Base-by-base conservation (phyloP, 179 eudicot species). In the Amaranthus tricolor region DNA sequence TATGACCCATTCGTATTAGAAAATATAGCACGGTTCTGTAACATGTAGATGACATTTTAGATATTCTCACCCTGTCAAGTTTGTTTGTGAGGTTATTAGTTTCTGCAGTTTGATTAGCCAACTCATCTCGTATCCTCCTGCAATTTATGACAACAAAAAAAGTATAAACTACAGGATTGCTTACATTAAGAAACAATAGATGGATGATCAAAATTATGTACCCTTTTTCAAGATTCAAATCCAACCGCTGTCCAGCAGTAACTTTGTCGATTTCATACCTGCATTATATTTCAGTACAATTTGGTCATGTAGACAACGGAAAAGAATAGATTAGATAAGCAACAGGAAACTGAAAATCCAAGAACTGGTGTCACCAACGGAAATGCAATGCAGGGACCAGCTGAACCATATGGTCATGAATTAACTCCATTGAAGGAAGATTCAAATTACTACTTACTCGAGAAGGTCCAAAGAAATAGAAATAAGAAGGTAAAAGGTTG, bases 201-300 rank as follows among this genome's bases (percentile, higher is more conserved):
- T 67, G 63, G 62, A 44, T 20, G 15, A 21, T 56, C 17, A 43
- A 61, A 14, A 60, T 52, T 49, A 24, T 80, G 51, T 85, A 94
- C 98, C 98, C 98, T 74, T 85, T 86, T 78, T 94, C 98, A 75
- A 91, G 98, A 86, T 91, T 94, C 71, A 94, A 83, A 82, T 94
- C 98, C 88, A 91, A 76, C 16, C 90, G 87, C 75, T 87, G 98
- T 66, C 92, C 97, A 59, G 98, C 96, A 40, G 92, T 88, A 74
- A 91, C 97, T 83, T 90, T 94, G 87, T 94, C 97, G 45, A 85
- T 85, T 73, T 90, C 96, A 74, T 91, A 86, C 84, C 97, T 94
- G 82, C 79, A 82, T 72, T 40, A 77, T 20, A 74, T 67, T 56
- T 57, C 50, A 47, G 72, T 47, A 57, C 24, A 74, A 45, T 51